Evolutionary conservation across 1,139 yeast genomes (phyloP), one percentile per base, ranked within the genome.

Genomic region (Geotrichum histeridarum): DNA sequence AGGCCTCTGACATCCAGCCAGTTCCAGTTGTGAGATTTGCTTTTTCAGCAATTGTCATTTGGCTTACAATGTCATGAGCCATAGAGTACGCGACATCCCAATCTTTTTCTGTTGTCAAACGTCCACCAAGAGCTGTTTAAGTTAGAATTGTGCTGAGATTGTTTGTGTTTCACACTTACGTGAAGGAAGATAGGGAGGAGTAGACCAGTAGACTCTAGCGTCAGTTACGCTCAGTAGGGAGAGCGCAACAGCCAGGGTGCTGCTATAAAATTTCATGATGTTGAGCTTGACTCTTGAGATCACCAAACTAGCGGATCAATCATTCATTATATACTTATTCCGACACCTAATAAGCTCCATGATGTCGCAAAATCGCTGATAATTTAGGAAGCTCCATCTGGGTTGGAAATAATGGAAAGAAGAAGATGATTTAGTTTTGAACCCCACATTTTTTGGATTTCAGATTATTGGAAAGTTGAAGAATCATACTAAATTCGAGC

Each of bases 11-110:
- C 2, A 80, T 79, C 82, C 84, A 80, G 14, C 85, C 84, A 5
- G 81, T 76, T n/a, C 86, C 86, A 1, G 85, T 79, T 6, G 86
- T 82, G 54, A 82, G 67, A 63, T 82, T 82, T 42, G 80, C 84
- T 62, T 81, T 82, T 63, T 82, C 86, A 15, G 76, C 69, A 41
- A 79, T 73, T 1, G 84, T 73, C 80, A 82, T 77, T 60, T 78
- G 78, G 57, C 77, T 77, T 31, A 75, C 78, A 33, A 81, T 67
- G 54, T 74, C 77, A 54, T 80, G 70, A 1, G 86, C 86, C 55
- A 77, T 77, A 27, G 73, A 77, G 63, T 76, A 81, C 0, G 86
- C 85, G 11, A 70, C 73, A 58, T 74, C 79, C 86, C 86, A 82
- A 22, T 75, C 73, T 48, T 71, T 69, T 47, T 63, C 64, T 9